These are phyloP conservation scores for Micromonas pusilla DNA, from an alignment of 139 green algal species.

Conservation along the genomic window DNA sequence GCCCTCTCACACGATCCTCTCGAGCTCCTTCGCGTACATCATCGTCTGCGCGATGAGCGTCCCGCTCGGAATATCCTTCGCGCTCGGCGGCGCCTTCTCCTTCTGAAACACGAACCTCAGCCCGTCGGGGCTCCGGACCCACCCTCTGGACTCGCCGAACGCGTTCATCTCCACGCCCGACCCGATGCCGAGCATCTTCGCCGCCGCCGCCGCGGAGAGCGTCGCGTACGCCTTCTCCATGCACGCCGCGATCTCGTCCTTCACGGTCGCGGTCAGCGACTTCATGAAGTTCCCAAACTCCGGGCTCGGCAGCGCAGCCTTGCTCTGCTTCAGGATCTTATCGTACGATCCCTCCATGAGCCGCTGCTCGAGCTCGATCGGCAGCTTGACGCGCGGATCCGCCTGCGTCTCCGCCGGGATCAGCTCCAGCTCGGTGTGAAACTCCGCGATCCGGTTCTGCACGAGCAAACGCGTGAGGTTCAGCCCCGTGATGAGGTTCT, in stretches of 20 bases:
- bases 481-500: constrained; percentile 64
- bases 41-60: constrained; percentile 10
- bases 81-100: neutral
- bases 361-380: constrained; percentile 81
- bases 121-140: neutral
- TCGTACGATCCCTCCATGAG: constrained; percentile 96
- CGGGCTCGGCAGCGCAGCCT: constrained; percentile 6
- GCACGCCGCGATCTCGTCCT: constrained; percentile 19
- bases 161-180: neutral
- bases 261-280: constrained; percentile 3
- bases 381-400: constrained; percentile 47
- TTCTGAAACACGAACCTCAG: constrained; percentile 4
- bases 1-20: constrained; percentile 13
- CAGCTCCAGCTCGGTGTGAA: constrained; percentile 92
- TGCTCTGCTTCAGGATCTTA: constrained; percentile 59
- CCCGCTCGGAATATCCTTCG: constrained; percentile 17
- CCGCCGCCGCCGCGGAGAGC: neutral
- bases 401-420: constrained; percentile 53
- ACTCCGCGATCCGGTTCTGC: constrained; percentile 92
- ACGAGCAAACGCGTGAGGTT: constrained; percentile 90
- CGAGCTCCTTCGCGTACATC: constrained; percentile 19
- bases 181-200: neutral
- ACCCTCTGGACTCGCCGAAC: neutral
- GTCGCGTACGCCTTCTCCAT: constrained; percentile 12
- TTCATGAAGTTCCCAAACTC: constrained; percentile 11